A percentile compares a stretch with the other conserved stretches of the same genome.
Evolutionary conservation across 345 rosid genomes (phyloP).

Genomic region (Dipteronia dyeriana): DNA sequence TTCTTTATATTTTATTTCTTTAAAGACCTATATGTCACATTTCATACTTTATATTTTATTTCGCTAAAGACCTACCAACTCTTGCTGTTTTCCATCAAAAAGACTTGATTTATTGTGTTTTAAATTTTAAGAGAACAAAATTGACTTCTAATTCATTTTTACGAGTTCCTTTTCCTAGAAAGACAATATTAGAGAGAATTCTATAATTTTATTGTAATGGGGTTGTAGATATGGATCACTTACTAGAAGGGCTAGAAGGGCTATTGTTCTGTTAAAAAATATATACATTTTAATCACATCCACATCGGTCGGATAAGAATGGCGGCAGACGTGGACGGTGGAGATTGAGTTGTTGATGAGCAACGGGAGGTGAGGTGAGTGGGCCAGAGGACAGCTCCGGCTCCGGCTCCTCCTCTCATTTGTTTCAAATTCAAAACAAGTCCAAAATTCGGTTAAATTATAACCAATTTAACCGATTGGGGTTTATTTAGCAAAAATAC

Average conservation of each 20-base stretch:
- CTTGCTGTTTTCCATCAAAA: too few relatives aligned
- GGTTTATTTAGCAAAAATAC: background rate
- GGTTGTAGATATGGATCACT: background rate
- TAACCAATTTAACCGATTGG: background rate
- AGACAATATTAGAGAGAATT: background rate
- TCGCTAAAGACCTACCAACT: too few relatives aligned
- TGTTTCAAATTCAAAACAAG: too few relatives aligned
- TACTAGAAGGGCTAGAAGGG: background rate
- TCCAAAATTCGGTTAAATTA: too few relatives aligned
- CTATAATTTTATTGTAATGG: background rate
- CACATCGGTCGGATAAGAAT: background rate
- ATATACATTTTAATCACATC: background rate
- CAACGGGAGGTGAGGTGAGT: conserved; percentile 1
- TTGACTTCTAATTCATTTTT: too few relatives aligned
- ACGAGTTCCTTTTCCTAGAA: background rate
- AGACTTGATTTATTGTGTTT: too few relatives aligned
- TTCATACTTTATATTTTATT: too few relatives aligned
- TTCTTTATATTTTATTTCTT: too few relatives aligned
- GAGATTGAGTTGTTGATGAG: conserved; percentile 7
- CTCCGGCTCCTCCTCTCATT: too few relatives aligned
- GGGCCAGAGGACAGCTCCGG: background rate
- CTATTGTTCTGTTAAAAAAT: background rate
- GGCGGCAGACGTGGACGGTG: conserved; percentile 16
- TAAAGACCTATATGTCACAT: too few relatives aligned
- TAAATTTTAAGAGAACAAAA: too few relatives aligned